Evolutionary conservation across 257 asterid species (phyloP).

Genomic region (Penstemon eatonii): DNA sequence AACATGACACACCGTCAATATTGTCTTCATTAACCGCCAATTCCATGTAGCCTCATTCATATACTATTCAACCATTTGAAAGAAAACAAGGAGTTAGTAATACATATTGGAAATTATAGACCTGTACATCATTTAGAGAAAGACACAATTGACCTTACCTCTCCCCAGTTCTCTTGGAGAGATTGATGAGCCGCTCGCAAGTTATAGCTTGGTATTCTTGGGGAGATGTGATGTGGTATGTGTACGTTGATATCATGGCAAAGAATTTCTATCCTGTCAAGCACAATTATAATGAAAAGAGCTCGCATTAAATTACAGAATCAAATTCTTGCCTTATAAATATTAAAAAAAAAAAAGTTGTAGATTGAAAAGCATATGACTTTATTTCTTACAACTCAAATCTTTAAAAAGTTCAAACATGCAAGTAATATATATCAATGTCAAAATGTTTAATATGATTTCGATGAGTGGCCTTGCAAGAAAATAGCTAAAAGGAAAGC

Average conservation of each 20-base stretch:
- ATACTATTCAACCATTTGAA: slow-evolving; percentile 50
- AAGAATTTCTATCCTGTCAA: slow-evolving; percentile 83
- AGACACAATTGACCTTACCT: slow-evolving; percentile 40
- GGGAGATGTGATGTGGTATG: slow-evolving; percentile 91
- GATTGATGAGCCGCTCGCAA: slow-evolving; percentile 82
- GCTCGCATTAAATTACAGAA: not conserved
- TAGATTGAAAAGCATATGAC: too few relatives aligned
- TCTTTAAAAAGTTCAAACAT: too few relatives aligned
- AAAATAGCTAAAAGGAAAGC: too few relatives aligned
- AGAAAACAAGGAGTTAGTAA: slow-evolving; percentile 5
- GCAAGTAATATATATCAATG: too few relatives aligned
- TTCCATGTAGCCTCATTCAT: slow-evolving; percentile 95
- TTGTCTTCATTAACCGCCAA: slow-evolving; percentile 97
- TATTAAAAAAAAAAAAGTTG: not conserved
- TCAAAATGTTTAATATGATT: too few relatives aligned
- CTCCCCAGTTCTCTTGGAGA: slow-evolving; percentile 90
- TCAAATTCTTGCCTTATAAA: slow-evolving; percentile 1
- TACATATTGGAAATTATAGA: not conserved
- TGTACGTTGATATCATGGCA: slow-evolving; percentile 95
- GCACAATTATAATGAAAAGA: slow-evolving; percentile 13
- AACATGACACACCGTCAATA: slow-evolving; percentile 81
- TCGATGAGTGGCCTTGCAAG: too few relatives aligned
- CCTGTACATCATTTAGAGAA: not conserved
- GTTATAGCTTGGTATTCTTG: slow-evolving; percentile 93
- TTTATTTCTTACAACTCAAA: too few relatives aligned